Evolutionary conservation across 495 filamentous ascomycete species (phyloP), one percentile per base, ranked within the genome.

Genomic region (Oleoguttula mirabilis): DNA sequence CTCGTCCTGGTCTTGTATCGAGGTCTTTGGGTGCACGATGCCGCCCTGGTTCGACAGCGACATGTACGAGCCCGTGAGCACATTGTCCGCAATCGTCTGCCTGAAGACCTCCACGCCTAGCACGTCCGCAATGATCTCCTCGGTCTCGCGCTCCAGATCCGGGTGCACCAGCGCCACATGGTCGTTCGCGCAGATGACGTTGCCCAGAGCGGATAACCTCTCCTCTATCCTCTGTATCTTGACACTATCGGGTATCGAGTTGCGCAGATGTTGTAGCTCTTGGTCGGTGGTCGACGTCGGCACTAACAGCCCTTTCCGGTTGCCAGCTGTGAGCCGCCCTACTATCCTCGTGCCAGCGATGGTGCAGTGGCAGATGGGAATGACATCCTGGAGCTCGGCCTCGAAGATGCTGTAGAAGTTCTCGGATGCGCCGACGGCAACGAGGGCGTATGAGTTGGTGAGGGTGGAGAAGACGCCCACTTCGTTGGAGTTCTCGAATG

Each of bases 401-500:
- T 98, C 92, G 70, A 98, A 98, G 53, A 96, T 72, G 70, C 70
- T 79, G 75, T 96, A 98, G 65, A 98, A 98, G 70, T 95, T 96
- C 75, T 95, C 88, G 50, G 84, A 93, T 35, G 82, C 87, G 55
- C 90, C 92, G 41, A 93, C 73, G 39, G 90, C 88, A 49, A 94
- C 85, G 50, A 98, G 66, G 46, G 84, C 82, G 62, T 90, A 98
- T 38, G 86, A 86, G 63, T 98, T 98, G 50, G 90, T 98, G 55
- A 98, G 77, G 46, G 84, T 93, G 33, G 86, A 66, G 60, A 98
- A 98, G 51, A 96, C 92, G 62, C 90, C 90, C 58, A 98, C 86
- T 63, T 96, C 90, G 71, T 96, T 95, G 50, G n/a, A n/a, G 25
- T 7, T 28, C 7, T 28, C 7, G n/a, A 7, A 28, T 28, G 25